phyloP scores from a whole-genome alignment of 169 alveolate genomes.

The Nephromyces sp. region DNA sequence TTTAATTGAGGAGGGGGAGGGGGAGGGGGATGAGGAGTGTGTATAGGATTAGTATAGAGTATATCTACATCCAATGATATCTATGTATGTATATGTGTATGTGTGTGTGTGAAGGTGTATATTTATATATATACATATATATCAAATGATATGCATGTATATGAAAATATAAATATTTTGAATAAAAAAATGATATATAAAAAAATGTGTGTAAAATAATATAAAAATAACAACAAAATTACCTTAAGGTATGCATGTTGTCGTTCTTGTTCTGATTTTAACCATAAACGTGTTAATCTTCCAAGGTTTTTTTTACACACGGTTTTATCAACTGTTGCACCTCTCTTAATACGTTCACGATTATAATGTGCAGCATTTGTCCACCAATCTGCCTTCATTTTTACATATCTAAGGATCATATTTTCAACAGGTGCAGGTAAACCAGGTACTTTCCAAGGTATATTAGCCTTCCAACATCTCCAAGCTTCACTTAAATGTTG shows the following conservation, averaged over 20 bases:
- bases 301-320: conserved; percentile 98
- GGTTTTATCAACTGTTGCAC: conserved; percentile 99
- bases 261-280: conserved; percentile 83
- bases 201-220: no score
- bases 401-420: conserved; percentile 92
- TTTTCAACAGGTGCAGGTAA: conserved; percentile 98
- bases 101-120: no score
- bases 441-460: conserved; percentile 99
- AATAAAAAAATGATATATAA: no score
- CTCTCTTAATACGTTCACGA: conserved; percentile 98
- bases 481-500: conserved; percentile 99
- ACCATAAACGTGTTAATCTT: conserved; percentile 95
- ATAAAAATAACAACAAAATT: no score
- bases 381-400: conserved; percentile 99
- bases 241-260: conserved; percentile 95
- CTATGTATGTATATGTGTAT: no score
- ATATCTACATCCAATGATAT: no score
- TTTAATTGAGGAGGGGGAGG: no score
- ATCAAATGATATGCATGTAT: no score
- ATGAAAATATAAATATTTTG: no score
- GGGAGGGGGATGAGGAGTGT: no score
- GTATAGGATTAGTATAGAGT: no score
- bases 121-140: no score
- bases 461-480: conserved; percentile 99
- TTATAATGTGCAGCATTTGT: conserved; percentile 98